Percentiles rank a stretch among this genome's conserved stretches.
Conservation (phyloP, 768 basidiomycete species). For the Russula sp. region DNA sequence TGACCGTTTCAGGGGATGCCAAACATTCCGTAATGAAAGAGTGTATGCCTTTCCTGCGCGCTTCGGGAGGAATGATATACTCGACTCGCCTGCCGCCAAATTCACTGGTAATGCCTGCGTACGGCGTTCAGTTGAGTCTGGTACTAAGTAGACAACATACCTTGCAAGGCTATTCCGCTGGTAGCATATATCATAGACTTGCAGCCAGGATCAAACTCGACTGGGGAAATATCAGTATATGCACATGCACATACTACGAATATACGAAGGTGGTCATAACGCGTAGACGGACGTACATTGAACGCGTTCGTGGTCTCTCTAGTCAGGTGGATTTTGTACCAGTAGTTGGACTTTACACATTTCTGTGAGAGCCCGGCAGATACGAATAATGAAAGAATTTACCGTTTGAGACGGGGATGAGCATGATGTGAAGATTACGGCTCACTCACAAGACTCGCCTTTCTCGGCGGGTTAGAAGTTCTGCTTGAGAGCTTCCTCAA, state of each 20-base stretch:
- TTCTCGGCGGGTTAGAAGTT: constrained; percentile 81
- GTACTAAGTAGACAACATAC: background rate
- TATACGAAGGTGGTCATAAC: background rate
- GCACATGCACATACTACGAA: too few species aligned
- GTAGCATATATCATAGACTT: constrained; percentile 89
- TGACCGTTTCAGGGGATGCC: too few species aligned
- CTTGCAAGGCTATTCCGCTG: constrained; percentile 34
- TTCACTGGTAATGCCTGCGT: constrained; percentile 83
- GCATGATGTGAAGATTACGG: background rate
- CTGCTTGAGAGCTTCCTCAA: constrained; percentile 81
- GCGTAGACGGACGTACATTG: constrained; percentile 51
- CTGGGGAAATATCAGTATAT: constrained; percentile 34
- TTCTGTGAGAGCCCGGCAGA: background rate
- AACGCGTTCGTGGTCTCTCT: constrained; percentile 79
- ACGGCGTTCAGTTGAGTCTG: background rate
- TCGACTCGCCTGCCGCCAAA: constrained; percentile 75
- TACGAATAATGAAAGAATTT: background rate
- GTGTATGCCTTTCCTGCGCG: constrained; percentile 50
- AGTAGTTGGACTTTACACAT: constrained; percentile 76
- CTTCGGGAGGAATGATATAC: constrained; percentile 82
- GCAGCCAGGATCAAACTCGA: constrained; percentile 95
- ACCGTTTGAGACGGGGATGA: constrained; percentile 30
- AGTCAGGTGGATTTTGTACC: constrained; percentile 87
- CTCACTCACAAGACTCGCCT: constrained; percentile 81
- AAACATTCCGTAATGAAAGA: constrained; percentile 73